Evolutionary conservation across 106 monocot species (phyloP).

Genomic region (Platanthera guangdongensis): DNA sequence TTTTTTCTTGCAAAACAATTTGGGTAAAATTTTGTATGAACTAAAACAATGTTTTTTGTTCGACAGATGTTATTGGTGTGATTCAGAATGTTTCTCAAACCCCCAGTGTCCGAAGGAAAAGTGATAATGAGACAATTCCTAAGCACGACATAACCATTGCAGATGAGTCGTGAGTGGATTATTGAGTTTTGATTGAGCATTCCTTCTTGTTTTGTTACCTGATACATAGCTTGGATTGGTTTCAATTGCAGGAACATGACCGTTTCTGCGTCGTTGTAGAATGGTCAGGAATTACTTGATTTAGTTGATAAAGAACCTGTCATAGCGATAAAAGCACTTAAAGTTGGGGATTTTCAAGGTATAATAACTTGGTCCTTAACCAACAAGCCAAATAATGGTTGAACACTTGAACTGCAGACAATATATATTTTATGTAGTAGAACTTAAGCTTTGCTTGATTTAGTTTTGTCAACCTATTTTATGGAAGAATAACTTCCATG

Average conservation of each 20-base stretch:
- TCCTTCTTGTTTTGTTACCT: neutral
- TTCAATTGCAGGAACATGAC: slow-evolving; percentile 59
- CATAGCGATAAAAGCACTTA: slow-evolving; percentile 78
- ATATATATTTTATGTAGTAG: no score
- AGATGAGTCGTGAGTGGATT: slow-evolving; percentile 74
- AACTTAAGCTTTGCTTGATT: no score
- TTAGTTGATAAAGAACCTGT: slow-evolving; percentile 54
- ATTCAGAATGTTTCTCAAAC: slow-evolving; percentile 80
- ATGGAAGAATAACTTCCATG: no score
- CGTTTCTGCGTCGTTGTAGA: slow-evolving; percentile 67
- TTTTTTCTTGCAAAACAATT: no score
- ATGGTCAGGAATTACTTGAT: slow-evolving; percentile 84
- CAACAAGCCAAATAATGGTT: no score
- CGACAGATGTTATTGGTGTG: slow-evolving; percentile 65
- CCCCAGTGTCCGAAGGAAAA: slow-evolving; percentile 79
- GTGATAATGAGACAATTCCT: slow-evolving; percentile 77
- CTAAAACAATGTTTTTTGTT: neutral
- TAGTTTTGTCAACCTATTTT: no score
- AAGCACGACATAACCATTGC: slow-evolving; percentile 89
- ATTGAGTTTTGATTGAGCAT: neutral
- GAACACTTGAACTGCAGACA: no score
- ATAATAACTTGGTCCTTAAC: neutral
- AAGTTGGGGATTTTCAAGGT: slow-evolving; percentile 97
- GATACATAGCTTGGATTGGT: neutral
- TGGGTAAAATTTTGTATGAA: neutral